phyloP scores from a whole-genome alignment of 768 basidiomycete genomes.

The Tulasnella calospora region DNA sequence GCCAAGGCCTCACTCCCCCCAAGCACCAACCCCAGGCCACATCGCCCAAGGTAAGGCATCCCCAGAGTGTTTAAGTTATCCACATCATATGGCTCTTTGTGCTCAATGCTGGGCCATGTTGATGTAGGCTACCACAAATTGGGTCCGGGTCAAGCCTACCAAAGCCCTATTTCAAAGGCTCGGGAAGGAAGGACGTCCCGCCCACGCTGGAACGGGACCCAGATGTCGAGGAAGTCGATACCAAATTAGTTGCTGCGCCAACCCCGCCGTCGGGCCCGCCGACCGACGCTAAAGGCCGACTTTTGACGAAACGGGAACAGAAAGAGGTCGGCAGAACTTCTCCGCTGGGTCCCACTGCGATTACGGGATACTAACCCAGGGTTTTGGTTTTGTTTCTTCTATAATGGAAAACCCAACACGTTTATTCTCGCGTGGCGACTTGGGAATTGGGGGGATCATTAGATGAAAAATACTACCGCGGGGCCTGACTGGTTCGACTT shows the following conservation, averaged over 20 bases:
- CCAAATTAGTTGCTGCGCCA: background rate
- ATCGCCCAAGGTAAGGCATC: slow-evolving; percentile 6
- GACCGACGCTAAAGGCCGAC: slow-evolving; percentile 56
- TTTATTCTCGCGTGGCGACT: slow-evolving; percentile 9
- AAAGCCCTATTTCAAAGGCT: slow-evolving; percentile 49
- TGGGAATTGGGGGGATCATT: background rate
- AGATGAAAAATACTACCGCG: slow-evolving; percentile 69
- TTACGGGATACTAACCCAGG: background rate
- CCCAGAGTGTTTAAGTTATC: background rate
- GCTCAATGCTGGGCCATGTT: background rate
- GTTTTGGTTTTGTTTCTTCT: background rate
- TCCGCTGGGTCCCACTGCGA: background rate
- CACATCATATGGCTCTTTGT: background rate
- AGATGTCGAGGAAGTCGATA: slow-evolving; percentile 5
- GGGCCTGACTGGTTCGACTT: slow-evolving; percentile 85
- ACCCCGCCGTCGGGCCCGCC: slow-evolving; percentile 43
- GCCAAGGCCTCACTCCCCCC: slow-evolving; percentile 10
- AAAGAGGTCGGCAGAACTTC: slow-evolving; percentile 51
- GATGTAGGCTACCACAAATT: slow-evolving; percentile 3
- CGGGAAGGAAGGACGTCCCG: slow-evolving; percentile 41
- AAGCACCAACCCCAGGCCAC: slow-evolving; percentile 4
- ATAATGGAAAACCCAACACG: background rate
- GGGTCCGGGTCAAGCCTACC: slow-evolving; percentile 59
- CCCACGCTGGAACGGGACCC: slow-evolving; percentile 32
- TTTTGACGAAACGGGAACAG: slow-evolving; percentile 64